Percentiles rank a stretch among this genome's conserved stretches.
Conservation (phyloP, 208 protist species). For the Blechomonas ayalai region DNA sequence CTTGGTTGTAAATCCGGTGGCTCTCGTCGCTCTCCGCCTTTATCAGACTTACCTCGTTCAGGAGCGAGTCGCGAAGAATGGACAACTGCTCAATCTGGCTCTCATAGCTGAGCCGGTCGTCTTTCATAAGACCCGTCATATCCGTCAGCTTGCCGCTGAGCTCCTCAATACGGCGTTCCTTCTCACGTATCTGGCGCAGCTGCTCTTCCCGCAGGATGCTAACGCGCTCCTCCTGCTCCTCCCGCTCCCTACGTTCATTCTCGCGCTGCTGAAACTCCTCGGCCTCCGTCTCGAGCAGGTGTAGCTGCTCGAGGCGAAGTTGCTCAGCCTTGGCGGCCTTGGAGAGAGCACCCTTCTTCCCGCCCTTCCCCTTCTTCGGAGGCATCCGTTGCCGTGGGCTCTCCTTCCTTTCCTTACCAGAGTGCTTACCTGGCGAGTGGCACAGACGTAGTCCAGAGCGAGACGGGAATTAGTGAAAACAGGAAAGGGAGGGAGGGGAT, state of each 20-base stretch:
- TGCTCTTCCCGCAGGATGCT: conserved; percentile 66
- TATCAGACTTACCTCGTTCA: conserved; percentile 55
- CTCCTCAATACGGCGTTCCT: conserved; percentile 53
- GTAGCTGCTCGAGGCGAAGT: conserved; percentile 48
- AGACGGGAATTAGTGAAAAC: conserved; percentile 1
- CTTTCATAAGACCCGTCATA: conserved; percentile 22
- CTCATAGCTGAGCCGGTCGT: conserved; percentile 26
- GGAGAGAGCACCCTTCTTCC: no score
- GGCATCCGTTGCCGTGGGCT: conserved; percentile 18
- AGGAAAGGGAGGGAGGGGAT: conserved; percentile 3
- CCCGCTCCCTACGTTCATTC: conserved; percentile 56
- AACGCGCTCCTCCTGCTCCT: conserved; percentile 66
- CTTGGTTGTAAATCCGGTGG: conserved; percentile 20
- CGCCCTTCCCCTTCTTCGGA: conserved; percentile 39
- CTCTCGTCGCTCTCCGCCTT: conserved; percentile 34
- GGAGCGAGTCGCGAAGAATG: conserved; percentile 43
- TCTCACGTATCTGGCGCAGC: conserved; percentile 26
- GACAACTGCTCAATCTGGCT: conserved; percentile 49
- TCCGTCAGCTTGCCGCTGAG: conserved; percentile 35
- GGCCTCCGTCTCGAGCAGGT: conserved; percentile 46
- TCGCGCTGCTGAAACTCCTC: conserved; percentile 62
- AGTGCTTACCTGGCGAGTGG: conserved; percentile 4
- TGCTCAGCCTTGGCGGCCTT: conserved; percentile 24
- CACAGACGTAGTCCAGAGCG: background rate
- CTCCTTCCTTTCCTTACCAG: conserved; percentile 24